Evolutionary conservation across 2,329 filamentous ascomycete genomes (phyloP), one percentile per base, ranked within the genome.

Genomic region (Calonectria multiphialidica): DNA sequence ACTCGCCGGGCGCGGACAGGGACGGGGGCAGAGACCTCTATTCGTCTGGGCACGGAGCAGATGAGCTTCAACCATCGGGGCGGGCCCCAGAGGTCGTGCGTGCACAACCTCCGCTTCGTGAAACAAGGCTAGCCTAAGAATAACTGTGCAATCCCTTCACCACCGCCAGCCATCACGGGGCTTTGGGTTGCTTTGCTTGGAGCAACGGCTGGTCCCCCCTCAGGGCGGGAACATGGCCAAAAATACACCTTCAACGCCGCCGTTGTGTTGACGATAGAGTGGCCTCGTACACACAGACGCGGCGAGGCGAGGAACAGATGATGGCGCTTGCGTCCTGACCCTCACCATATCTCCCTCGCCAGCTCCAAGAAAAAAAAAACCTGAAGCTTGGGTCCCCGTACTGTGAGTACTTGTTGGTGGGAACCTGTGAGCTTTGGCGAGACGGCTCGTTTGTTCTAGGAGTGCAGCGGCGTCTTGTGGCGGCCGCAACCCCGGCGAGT

Each of bases 401-500:
- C 50, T 55, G 30, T 55, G 50, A 35, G 53, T 57, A 37, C 53
- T 57, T 57, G 15, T n/a, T 37, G 53, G 53, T 57, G 53, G 53
- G 33, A 57, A 25, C 53, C 33, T 57, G 12, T 5, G 33, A 37
- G 53, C 30, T 57, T 57, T 57, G n/a, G 53, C 30, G 28, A 57
- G 33, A 18, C 53, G 53, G 33, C 30, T 37, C 5, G 53, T 23
- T 57, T 57, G 30, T 37, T 37, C 53, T 35, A 21, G 50, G 50
- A 18, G 18, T n/a, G 4, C 12, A 21, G 50, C 33, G 50, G 25
- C 25, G 47, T 50, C 47, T 30, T 8, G 18, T 55, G 50, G 50
- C 50, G 50, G 33, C 33, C 53, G 53, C 12, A 37, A 35, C 35
- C 30, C 53, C 21, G n/a, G 33, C 12, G 37, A 35, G 21, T 3